Conservation (phyloP, 2,329 filamentous ascomycete genomes). For the Pseudogymnoascus sp. region DNA sequence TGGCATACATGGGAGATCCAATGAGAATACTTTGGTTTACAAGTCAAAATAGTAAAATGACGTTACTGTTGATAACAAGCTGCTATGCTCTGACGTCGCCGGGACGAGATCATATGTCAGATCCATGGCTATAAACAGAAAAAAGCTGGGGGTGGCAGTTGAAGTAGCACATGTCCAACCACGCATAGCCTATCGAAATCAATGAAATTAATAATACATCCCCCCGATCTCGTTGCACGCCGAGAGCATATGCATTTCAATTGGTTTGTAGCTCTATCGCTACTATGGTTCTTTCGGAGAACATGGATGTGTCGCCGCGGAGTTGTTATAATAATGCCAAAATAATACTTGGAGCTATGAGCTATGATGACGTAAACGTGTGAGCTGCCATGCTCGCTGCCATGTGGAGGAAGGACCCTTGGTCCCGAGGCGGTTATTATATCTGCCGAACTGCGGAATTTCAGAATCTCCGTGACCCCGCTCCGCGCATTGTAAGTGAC, state of each 20-base stretch:
- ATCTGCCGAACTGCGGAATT: background rate
- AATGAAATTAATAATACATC: background rate
- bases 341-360: background rate
- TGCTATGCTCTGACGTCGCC: background rate
- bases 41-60: conserved; percentile 7
- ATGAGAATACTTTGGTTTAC: background rate
- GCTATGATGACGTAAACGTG: conserved; percentile 1
- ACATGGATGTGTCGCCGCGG: background rate
- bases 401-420: background rate
- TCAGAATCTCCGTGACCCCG: background rate
- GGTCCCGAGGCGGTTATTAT: background rate
- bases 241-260: background rate
- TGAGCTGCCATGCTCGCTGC: no score
- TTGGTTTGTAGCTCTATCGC: background rate
- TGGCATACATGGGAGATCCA: background rate
- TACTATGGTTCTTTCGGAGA: background rate
- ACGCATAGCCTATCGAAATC: background rate
- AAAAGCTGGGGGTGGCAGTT: background rate
- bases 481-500: background rate
- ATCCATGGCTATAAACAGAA: background rate
- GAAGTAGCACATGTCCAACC: background rate
- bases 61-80: background rate
- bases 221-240: background rate
- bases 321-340: background rate
- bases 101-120: background rate